Evolutionary conservation across 164 flowering plant genomes (phyloP).

Genomic region (Vitis rotundifolia): DNA sequence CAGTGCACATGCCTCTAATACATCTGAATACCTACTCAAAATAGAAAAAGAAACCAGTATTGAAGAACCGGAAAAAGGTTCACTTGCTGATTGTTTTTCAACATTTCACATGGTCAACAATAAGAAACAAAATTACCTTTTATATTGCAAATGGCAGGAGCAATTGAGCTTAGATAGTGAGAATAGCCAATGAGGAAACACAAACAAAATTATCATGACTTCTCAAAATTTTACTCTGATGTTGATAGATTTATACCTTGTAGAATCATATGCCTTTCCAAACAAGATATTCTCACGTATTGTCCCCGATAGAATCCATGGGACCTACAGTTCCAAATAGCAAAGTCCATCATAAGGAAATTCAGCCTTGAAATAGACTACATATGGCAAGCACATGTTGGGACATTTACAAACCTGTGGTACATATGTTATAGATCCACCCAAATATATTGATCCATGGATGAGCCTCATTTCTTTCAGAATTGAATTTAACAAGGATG

Average conservation of each 20-base stretch:
- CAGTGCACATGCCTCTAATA: conserved; percentile 72
- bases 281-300: conserved; percentile 86
- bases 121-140: not conserved
- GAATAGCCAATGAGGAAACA: too few relatives aligned
- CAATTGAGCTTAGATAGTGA: too few relatives aligned
- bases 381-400: conserved; percentile 1
- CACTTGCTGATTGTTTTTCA: not conserved
- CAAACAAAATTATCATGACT: too few relatives aligned
- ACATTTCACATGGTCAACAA: not conserved
- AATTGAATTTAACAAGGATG: conserved; percentile 78
- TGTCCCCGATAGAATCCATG: conserved; percentile 93
- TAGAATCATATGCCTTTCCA: conserved; percentile 59
- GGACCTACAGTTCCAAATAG: conserved; percentile 52
- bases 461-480: conserved; percentile 70
- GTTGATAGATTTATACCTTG: conserved; percentile 42
- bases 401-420: conserved; percentile 66
- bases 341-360: conserved; percentile 14
- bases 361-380: not conserved
- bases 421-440: conserved; percentile 81
- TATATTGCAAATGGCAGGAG: not conserved
- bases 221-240: not conserved
- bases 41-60: conserved; percentile 6
- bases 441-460: conserved; percentile 49
- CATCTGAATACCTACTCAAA: conserved; percentile 60
- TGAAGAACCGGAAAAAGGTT: not conserved